Conservation (phyloP, 495 filamentous ascomycete species). For the Penicillium lividum region DNA sequence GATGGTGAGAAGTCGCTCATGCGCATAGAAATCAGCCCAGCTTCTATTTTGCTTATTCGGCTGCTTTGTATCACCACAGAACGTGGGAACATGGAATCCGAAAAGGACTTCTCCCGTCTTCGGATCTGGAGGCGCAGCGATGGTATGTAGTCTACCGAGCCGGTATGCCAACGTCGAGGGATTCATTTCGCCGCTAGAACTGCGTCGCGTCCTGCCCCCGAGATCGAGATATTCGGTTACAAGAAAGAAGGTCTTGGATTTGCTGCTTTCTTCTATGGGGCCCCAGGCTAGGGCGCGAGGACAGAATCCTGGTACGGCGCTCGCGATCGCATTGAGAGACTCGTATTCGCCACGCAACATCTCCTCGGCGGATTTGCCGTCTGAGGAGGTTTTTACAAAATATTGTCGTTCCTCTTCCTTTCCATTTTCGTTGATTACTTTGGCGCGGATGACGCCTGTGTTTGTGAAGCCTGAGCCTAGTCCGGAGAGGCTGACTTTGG, state of each 20-base stretch:
- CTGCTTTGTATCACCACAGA: constrained; percentile 82
- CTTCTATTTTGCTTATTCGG: constrained; percentile 65
- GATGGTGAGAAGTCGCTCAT: constrained; percentile 69
- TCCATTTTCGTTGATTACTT: constrained; percentile 31
- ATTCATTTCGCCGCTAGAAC: constrained; percentile 25
- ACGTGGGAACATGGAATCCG: constrained; percentile 81
- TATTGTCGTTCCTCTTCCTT: constrained; percentile 57
- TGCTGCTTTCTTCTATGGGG: constrained; percentile 44
- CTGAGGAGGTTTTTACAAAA: constrained; percentile 77
- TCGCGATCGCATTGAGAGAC: constrained; percentile 78
- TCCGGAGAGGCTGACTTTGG: constrained; percentile 52
- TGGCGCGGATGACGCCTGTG: constrained; percentile 66
- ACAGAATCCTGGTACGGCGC: constrained; percentile 69
- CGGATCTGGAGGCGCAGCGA: constrained; percentile 61
- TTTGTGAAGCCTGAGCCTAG: constrained; percentile 76
- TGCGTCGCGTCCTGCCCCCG: constrained; percentile 25
- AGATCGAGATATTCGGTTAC: constrained; percentile 82
- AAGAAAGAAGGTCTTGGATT: constrained; percentile 61
- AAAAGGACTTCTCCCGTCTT: constrained; percentile 61
- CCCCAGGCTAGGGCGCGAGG: constrained; percentile 73
- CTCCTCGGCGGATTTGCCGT: constrained; percentile 59
- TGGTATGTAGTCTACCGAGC: constrained; percentile 77
- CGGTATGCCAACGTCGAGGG: constrained; percentile 63
- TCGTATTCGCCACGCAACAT: constrained; percentile 89
- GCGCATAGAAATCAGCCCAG: constrained; percentile 84